A percentile compares a stretch with the other conserved stretches of the same genome.
These are phyloP conservation scores for Sarocladium strictum DNA, from an alignment of 2,329 filamentous ascomycete species.

Conservation along the genomic window DNA sequence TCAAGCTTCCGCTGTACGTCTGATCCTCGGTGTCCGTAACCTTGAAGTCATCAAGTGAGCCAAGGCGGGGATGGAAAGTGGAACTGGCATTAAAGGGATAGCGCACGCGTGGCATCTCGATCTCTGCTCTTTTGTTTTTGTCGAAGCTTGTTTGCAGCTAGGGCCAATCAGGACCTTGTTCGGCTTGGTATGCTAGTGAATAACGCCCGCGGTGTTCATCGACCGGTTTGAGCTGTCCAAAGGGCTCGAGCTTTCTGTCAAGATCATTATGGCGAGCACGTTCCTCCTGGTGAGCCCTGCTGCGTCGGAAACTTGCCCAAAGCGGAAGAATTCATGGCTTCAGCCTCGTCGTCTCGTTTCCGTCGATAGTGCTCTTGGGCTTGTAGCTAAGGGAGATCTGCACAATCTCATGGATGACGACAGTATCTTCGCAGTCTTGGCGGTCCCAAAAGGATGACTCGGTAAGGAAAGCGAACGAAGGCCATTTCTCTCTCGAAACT, in stretches of 20 bases:
- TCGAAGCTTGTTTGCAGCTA: conserved; percentile 29
- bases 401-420: neutral
- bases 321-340: neutral
- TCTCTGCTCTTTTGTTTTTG: conserved; percentile 30
- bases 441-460: neutral
- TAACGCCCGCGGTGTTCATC: conserved; percentile 29
- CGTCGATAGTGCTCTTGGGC: neutral
- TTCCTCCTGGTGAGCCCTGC: conserved; percentile 1
- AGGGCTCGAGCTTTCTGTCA: conserved; percentile 36
- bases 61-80: neutral
- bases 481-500: too few relatives aligned
- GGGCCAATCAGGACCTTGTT: conserved; percentile 22
- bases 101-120: conserved; percentile 41
- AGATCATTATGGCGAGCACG: conserved; percentile 37
- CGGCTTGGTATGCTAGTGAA: conserved; percentile 36
- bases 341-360: neutral
- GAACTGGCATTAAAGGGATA: conserved; percentile 11
- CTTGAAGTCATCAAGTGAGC: neutral
- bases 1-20: conserved; percentile 19
- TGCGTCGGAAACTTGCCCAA: conserved; percentile 2
- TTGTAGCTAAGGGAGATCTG: neutral
- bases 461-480: too few relatives aligned
- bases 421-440: neutral
- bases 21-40: conserved; percentile 28
- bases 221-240: conserved; percentile 21